A percentile compares a stretch with the other conserved stretches of the same genome.
phyloP scores from a whole-genome alignment of 2,329 filamentous ascomycete species.

The Microdochium bolleyi region DNA sequence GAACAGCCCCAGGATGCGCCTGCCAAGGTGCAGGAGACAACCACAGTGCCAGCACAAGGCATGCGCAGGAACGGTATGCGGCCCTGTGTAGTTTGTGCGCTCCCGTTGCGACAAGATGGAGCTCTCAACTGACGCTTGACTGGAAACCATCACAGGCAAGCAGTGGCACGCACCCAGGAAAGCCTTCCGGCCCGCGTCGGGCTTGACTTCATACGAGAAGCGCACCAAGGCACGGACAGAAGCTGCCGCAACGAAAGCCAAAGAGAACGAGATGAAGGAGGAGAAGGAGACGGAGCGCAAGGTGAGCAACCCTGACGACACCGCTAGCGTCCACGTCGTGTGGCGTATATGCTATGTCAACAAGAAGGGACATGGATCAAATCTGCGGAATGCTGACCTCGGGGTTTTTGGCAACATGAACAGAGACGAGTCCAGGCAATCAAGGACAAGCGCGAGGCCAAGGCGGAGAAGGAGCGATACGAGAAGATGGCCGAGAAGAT shows the following conservation, averaged over 20 bases:
- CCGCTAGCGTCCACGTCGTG: constrained; percentile 1
- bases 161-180: constrained; percentile 84
- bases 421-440: constrained; percentile 67
- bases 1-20: constrained; percentile 19
- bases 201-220: constrained; percentile 72
- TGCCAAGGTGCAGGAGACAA: constrained; percentile 22
- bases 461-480: constrained; percentile 89
- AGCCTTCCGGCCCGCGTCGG: constrained; percentile 75
- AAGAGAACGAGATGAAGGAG: constrained; percentile 91
- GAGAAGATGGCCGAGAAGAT: constrained; percentile 95
- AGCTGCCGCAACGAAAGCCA: constrained; percentile 73
- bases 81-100: neutral
- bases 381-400: neutral
- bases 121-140: constrained; percentile 2
- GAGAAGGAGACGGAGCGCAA: constrained; percentile 88
- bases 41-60: constrained; percentile 39
- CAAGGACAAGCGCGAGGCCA: constrained; percentile 76
- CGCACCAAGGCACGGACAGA: constrained; percentile 63
- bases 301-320: constrained; percentile 48
- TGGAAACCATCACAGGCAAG: constrained; percentile 58
- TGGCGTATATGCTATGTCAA: too few relatives aligned
- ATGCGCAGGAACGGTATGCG: constrained; percentile 75
- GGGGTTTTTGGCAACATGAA: constrained; percentile 24
- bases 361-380: too few relatives aligned
- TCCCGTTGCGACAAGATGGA: too few relatives aligned